Base-by-base conservation (phyloP, 495 filamentous ascomycete genomes). In the Hypoxylon cercidicola region DNA sequence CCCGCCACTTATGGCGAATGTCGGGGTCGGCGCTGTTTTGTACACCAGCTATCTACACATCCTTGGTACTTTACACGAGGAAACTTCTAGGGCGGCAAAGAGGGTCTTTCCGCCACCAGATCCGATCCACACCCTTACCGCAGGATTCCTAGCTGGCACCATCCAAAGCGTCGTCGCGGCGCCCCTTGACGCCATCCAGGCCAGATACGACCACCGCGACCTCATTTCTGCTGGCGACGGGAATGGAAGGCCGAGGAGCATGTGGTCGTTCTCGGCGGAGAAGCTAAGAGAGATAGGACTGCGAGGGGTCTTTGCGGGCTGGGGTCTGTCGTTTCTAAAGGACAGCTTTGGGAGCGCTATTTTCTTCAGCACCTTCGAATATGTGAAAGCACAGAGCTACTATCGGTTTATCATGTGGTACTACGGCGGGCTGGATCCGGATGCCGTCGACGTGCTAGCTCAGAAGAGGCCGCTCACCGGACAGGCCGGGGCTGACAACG, bases 351-450 rank as follows among this genome's bases (percentile, higher is more conserved):
- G 93, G 1, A 90, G 87, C 68, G 93, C 88, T 8, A 75, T 91
- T 13, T 97, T 97, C 79, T 97, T 97, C 75, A 85, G 87, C 30
- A 85, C 85, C 0, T 97, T 97, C 66, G 93, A 97, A 76, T 93
- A 87, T 50, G 78, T 96, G 66, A 96, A 97, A 72, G 88, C 89
- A 8, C 93, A 97, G 73, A 81, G 81, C 9, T 97, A 93, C 77
- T 95, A 95, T 74, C 81, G 77, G 13, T 97, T 92, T 70, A 79
- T 96, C 30, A 87, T 85, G 18, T 86, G 85, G 77, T 92, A 89
- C 66, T 97, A 97, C 68, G 88, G 90, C 9, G 81, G 82, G 30
- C 63, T 86, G 20, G 76, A 76, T 47, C 75, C 77, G 46, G 77
- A 80, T 30, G 68, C 74, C 25, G 63, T 83, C 19, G 63, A 79